Conservation (phyloP, 495 filamentous ascomycete species). For the Cercophora newfieldiana region DNA sequence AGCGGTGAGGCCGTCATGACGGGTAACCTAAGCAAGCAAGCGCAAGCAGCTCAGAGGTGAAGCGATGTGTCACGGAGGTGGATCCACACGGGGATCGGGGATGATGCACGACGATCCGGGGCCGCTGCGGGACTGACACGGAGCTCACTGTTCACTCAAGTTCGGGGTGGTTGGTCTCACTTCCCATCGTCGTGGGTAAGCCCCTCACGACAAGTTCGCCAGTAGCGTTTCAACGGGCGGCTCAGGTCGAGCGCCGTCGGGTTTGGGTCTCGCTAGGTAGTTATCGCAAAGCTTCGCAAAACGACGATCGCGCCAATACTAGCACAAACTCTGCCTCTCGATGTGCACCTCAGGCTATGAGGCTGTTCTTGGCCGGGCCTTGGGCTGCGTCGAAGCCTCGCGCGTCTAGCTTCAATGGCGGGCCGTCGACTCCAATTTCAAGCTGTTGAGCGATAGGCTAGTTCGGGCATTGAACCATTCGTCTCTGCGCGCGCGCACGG, state of each 20-base stretch:
- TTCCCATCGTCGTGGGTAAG: background rate
- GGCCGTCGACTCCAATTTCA: background rate
- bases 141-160: background rate
- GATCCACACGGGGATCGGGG: background rate
- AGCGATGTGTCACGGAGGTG: background rate
- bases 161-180: background rate
- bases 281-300: background rate
- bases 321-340: background rate
- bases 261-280: background rate
- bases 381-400: background rate
- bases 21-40: background rate
- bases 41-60: background rate
- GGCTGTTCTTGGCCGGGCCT: background rate
- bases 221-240: background rate
- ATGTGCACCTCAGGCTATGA: background rate
- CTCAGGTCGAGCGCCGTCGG: background rate
- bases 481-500: background rate
- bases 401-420: background rate
- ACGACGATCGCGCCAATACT: background rate
- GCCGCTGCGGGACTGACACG: background rate
- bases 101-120: background rate
- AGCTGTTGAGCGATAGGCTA: background rate
- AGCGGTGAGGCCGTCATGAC: conserved; percentile 87
- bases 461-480: too few species aligned
- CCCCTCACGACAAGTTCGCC: background rate